These are phyloP conservation scores for Alternaria sp. DNA, from an alignment of 2,329 filamentous ascomycete genomes.

Conservation along the genomic window DNA sequence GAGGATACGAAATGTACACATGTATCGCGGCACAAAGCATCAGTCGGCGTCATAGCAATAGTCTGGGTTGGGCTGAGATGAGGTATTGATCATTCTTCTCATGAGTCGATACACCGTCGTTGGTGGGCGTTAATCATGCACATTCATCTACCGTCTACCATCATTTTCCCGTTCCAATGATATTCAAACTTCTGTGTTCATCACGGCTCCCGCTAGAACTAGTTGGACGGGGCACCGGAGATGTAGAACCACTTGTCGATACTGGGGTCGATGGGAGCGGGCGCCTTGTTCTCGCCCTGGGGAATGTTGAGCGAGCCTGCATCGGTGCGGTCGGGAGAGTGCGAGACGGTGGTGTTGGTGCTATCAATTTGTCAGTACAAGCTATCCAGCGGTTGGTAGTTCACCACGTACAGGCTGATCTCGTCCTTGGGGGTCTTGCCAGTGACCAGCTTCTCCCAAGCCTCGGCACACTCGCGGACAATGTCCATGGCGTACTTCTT, in stretches of 20 bases:
- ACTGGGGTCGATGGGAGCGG: slow-evolving; percentile 90
- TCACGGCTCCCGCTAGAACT: slow-evolving; percentile 8
- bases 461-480: slow-evolving; percentile 93
- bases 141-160: slow-evolving; percentile 11
- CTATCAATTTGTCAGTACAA: slow-evolving; percentile 57
- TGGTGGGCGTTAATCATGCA: slow-evolving; percentile 23
- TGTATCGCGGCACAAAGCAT: slow-evolving; percentile 26
- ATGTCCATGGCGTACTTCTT: slow-evolving; percentile 98
- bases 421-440: slow-evolving; percentile 83
- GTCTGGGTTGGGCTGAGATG: slow-evolving; percentile 14
- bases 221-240: slow-evolving; percentile 73
- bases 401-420: slow-evolving; percentile 77
- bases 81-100: slow-evolving; percentile 23
- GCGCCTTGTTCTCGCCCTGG: slow-evolving; percentile 76
- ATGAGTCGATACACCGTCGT: slow-evolving; percentile 32
- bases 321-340: slow-evolving; percentile 76
- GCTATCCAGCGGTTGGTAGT: slow-evolving; percentile 30
- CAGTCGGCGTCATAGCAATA: slow-evolving; percentile 39
- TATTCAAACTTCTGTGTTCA: slow-evolving; percentile 5
- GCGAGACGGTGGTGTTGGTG: slow-evolving; percentile 78
- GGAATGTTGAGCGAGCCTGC: slow-evolving; percentile 78
- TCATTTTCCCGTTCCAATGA: slow-evolving; percentile 5
- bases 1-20: slow-evolving; percentile 15
- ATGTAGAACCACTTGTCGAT: slow-evolving; percentile 99
- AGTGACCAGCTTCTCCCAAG: slow-evolving; percentile 94